Evolutionary conservation across 2,329 filamentous ascomycete genomes (phyloP).

Genomic region (Aureobasidium sp.): DNA sequence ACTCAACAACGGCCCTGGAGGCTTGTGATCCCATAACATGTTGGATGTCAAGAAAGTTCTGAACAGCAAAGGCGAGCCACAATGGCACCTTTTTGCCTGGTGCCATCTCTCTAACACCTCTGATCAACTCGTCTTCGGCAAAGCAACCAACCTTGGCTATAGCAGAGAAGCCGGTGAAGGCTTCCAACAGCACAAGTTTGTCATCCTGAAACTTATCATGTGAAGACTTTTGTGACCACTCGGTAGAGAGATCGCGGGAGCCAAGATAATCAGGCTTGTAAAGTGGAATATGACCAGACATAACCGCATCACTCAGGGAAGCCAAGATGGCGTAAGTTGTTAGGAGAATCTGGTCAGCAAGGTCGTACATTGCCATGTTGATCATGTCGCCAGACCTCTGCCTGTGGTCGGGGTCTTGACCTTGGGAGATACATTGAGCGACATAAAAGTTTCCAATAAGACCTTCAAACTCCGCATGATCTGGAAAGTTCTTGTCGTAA

Average conservation of each 20-base stretch:
- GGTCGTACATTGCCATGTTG: background rate
- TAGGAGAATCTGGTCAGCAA: background rate
- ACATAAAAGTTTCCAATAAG: background rate
- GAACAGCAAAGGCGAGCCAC: background rate
- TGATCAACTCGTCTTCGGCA: background rate
- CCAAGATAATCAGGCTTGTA: background rate
- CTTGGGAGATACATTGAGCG: background rate
- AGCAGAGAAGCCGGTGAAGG: background rate
- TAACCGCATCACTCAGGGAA: background rate
- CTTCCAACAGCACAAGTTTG: background rate
- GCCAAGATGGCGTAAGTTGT: background rate
- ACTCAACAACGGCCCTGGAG: background rate
- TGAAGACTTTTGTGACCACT: background rate
- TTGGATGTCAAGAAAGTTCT: background rate
- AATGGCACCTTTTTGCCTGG: background rate
- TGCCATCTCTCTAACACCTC: background rate
- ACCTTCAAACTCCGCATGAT: background rate
- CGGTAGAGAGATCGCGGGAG: background rate
- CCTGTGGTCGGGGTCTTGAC: background rate
- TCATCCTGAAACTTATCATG: background rate
- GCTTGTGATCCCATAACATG: background rate
- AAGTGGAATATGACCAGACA: background rate
- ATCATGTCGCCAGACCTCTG: background rate
- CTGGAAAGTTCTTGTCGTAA: background rate
- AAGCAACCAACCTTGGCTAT: background rate